These are phyloP conservation scores for Gillenia trifoliata DNA, from an alignment of 306 rosid genomes.

Conservation along the genomic window DNA sequence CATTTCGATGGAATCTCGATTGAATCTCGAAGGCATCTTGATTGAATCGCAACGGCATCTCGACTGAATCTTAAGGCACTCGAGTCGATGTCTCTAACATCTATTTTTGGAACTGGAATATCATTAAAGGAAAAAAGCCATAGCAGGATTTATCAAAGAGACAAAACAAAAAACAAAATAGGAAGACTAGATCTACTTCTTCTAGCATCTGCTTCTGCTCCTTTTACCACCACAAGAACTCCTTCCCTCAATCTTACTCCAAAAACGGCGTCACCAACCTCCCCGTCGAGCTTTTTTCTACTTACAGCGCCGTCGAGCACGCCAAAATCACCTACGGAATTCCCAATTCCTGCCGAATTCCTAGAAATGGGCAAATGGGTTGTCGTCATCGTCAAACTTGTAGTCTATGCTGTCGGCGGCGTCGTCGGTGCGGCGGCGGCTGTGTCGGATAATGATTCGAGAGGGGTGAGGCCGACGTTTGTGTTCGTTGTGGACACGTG, in stretches of 20 bases:
- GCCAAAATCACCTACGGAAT: neutral
- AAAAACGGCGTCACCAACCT: slow-evolving; percentile 55
- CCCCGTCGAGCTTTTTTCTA: neutral
- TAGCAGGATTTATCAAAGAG: no score
- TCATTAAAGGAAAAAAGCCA: no score
- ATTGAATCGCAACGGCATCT: no score
- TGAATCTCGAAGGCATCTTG: no score
- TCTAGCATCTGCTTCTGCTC: slow-evolving; percentile 88
- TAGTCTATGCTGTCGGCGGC: neutral
- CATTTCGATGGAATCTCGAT: no score
- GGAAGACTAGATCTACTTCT: no score
- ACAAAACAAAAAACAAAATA: no score
- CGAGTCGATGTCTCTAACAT: no score
- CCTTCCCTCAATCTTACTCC: slow-evolving; percentile 64
- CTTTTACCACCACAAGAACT: slow-evolving; percentile 54
- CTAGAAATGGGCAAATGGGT: neutral
- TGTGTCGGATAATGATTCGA: neutral
- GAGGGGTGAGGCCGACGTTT: neutral
- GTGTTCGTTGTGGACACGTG: neutral
- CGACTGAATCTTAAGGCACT: no score
- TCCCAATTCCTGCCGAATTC: neutral
- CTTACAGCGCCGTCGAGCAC: neutral
- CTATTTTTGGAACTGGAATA: no score
- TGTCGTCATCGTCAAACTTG: neutral
- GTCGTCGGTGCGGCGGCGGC: no score